Percentiles rank a stretch among this genome's conserved stretches.
phyloP scores from a whole-genome alignment of 1,284 basidiomycete species.

The Trichosporon sp. region DNA sequence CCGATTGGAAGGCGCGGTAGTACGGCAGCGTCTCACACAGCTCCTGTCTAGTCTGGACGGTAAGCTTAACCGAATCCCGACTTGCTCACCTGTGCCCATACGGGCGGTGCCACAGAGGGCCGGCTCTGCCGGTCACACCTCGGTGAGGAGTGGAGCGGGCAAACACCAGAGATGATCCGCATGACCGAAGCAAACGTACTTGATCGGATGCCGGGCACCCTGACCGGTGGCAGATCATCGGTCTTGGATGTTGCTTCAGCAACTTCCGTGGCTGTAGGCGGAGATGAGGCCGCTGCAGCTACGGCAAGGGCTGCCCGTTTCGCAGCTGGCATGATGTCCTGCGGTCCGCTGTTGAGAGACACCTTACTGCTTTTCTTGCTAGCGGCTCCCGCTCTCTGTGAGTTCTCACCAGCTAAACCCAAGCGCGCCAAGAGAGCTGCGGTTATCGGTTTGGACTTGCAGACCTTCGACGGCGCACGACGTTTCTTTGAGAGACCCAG shows the following conservation, averaged over 20 bases:
- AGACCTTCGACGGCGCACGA: neutral
- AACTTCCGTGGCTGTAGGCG: neutral
- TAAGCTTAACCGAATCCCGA: neutral
- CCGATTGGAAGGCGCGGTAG: slow-evolving; percentile 45
- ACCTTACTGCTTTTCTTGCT: neutral
- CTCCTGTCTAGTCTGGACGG: slow-evolving; percentile 38
- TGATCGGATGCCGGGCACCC: slow-evolving; percentile 18
- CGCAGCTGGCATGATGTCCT: neutral
- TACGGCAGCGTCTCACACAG: slow-evolving; percentile 46
- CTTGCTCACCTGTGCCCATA: slow-evolving; percentile 41
- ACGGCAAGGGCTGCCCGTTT: neutral
- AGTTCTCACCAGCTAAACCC: neutral
- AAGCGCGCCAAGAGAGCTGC: neutral
- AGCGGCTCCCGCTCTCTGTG: neutral
- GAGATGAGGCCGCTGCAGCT: neutral
- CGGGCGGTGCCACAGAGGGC: slow-evolving; percentile 26
- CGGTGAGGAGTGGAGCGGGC: neutral
- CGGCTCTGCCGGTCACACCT: neutral
- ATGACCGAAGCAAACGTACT: slow-evolving; percentile 28
- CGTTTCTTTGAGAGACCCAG: neutral
- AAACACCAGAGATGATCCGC: slow-evolving; percentile 21
- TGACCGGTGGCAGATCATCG: neutral
- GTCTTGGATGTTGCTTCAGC: neutral
- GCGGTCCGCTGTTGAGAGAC: neutral
- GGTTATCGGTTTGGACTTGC: neutral